Base-by-base conservation (phyloP, 139 green algal species). In the Axilococcus clingmanii region DNA sequence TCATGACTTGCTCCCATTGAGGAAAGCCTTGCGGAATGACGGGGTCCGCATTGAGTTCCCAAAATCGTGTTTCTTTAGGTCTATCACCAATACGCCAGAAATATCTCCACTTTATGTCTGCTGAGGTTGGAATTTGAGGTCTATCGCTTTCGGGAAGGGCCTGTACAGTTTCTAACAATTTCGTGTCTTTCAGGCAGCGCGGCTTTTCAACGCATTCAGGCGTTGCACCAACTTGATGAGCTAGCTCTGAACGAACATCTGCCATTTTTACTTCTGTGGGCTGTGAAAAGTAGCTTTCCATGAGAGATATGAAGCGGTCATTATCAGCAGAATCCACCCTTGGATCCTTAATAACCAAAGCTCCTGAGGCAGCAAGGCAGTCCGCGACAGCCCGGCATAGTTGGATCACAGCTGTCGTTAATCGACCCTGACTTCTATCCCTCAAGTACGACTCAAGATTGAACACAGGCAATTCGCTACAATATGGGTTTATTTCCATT, bases 21-120 rank as follows among this genome's bases (percentile, higher is more conserved):
- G 77, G 75, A 42, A 96, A 89, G 20, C 54, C 82, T 52, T 59
- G 29, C 3, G 79, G 81, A 3, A 86, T 28, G 7, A 89, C 76
- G 12, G 82, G 79, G 32, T 69, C 69, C 1, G 88, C 76, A 54
- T 96, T 96, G 19, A 96, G 81, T 59, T 96, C 82, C 19, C 63
- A 33, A 59, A 76, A 95, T 2, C 50, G 22, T 2, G 79, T 92
- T 7, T 43, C 0, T 0, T 23, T 20, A 1, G 86, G 84, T 2
- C 86, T 65, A 0, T 61, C 29, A 0, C 86, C 86, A 29, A 91
- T 47, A 7, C 77, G 65, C 85, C 82, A 93, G 46, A 96, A 81
- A 74, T 77, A 97, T 15, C 89, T 69, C 77, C 87, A 96, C 67
- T 96, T 97, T 17, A 54, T 50, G 48, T 94, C 84, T 4, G 84